These are phyloP conservation scores for Pezicula radicicola DNA, from an alignment of 2,329 filamentous ascomycete genomes.

Conservation along the genomic window DNA sequence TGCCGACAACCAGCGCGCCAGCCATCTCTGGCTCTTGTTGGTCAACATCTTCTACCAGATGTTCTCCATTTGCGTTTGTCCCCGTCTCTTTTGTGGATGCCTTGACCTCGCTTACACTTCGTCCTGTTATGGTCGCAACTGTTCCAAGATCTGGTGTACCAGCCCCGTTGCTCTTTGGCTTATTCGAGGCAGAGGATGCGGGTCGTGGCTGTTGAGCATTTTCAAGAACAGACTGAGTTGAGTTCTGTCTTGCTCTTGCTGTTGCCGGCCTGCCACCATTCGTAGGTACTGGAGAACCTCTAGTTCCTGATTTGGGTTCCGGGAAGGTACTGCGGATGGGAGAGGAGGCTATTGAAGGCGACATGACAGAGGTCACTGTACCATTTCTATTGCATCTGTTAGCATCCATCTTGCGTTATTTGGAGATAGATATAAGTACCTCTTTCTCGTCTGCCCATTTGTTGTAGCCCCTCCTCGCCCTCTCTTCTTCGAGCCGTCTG, in stretches of 20 bases:
- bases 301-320: conserved; percentile 51
- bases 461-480: conserved; percentile 61
- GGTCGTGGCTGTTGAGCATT: conserved; percentile 48
- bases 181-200: conserved; percentile 58
- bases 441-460: conserved; percentile 75
- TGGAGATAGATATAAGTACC: conserved; percentile 45
- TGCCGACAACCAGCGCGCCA: conserved; percentile 26
- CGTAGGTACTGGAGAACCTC: conserved; percentile 58
- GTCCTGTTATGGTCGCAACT: conserved; percentile 26
- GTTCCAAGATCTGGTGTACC: conserved; percentile 28
- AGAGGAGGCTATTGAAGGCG: conserved; percentile 72
- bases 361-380: conserved; percentile 50
- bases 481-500: conserved; percentile 68
- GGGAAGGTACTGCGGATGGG: conserved; percentile 69
- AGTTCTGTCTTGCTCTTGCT: conserved; percentile 73
- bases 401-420: conserved; percentile 8
- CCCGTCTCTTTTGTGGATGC: conserved; percentile 47
- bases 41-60: conserved; percentile 27
- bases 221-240: conserved; percentile 58
- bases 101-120: conserved; percentile 45
- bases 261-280: conserved; percentile 59
- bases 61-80: conserved; percentile 26
- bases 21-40: conserved; percentile 29
- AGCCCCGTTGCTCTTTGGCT: conserved; percentile 49
- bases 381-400: conserved; percentile 34